Evolutionary conservation across 176 grass and related monocot species (phyloP).

Genomic region (Zoysia pacifica): DNA sequence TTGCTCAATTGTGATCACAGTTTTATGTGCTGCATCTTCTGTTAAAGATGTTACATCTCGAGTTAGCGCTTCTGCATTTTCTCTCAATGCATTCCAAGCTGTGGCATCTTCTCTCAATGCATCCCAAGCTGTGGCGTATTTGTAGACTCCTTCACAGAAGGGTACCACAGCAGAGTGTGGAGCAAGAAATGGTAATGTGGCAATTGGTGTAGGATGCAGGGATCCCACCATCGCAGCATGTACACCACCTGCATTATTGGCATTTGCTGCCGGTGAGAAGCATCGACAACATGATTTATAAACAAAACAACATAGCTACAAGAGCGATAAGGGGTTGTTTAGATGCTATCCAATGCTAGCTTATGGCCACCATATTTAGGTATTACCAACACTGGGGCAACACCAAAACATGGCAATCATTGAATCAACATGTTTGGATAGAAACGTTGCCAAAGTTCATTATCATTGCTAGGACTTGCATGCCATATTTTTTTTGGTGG

Average conservation of each 20-base stretch:
- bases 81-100: slow-evolving; percentile 74
- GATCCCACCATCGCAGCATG: slow-evolving; percentile 99
- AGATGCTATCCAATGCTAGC: background rate
- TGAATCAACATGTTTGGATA: background rate
- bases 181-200: slow-evolving; percentile 91
- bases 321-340: background rate
- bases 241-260: slow-evolving; percentile 66
- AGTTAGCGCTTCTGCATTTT: slow-evolving; percentile 61
- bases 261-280: slow-evolving; percentile 24
- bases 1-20: slow-evolving; percentile 59
- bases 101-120: slow-evolving; percentile 84
- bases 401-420: background rate
- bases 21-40: slow-evolving; percentile 35
- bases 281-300: background rate
- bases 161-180: slow-evolving; percentile 92
- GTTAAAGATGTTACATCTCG: slow-evolving; percentile 50
- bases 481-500: background rate
- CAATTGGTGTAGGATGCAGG: slow-evolving; percentile 87
- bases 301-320: background rate
- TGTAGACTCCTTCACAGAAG: slow-evolving; percentile 86
- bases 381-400: background rate
- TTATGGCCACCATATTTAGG: background rate
- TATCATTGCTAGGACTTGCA: background rate
- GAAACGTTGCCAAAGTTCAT: background rate
- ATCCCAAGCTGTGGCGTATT: slow-evolving; percentile 85